Base-by-base conservation (phyloP, 139 green algal species). In the Bryopsis sp. region DNA sequence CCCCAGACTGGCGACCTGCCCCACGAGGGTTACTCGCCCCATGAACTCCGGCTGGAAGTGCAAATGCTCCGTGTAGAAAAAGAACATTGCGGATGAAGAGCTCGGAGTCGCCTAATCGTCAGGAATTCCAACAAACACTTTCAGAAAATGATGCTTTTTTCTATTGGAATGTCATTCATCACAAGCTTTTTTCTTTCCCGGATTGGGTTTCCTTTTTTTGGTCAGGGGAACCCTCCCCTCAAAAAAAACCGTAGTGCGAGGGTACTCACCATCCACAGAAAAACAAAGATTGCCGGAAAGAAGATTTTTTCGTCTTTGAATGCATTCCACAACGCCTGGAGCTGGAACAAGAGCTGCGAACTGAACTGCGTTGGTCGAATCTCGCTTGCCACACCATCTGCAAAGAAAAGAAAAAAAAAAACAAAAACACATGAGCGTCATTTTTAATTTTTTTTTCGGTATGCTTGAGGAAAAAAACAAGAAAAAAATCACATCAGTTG, bases 21-120 rank as follows among this genome's bases (percentile, higher is more conserved):
- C 86, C 33, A 87, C 86, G 35, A 99, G 81, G 81, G 79, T 35
- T 24, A 99, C 89, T 2, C 84, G 72, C 0, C 94, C 94, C 29
- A 99, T 79, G 69, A 98, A 97, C 72, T 89, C 83, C 3, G 83
- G 71, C 1, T 58, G 66, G 71, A 89, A 89, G 39, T 77, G 62
- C 48, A 89, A 72, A 54, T 79, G 39, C 46, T 82, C 84, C 34
- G 81, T 89, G 59, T 87, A 79, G 77, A 80, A 89, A 67, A 80
- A 89, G 63, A 87, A 87, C 76, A 89, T 84, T 58, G 83, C 83
- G 0, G 70, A 75, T 36, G 84, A 78, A 15, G 81, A 70, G 5
- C 39, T 76, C 37, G 83, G 83, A 2, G 79, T 87, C 43, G 78
- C 73, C 81, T 86, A 68, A 69, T n/a, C n/a, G n/a, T n/a, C n/a